These are phyloP conservation scores for Ramalina peruviana DNA, from an alignment of 495 filamentous ascomycete genomes.

Conservation along the genomic window DNA sequence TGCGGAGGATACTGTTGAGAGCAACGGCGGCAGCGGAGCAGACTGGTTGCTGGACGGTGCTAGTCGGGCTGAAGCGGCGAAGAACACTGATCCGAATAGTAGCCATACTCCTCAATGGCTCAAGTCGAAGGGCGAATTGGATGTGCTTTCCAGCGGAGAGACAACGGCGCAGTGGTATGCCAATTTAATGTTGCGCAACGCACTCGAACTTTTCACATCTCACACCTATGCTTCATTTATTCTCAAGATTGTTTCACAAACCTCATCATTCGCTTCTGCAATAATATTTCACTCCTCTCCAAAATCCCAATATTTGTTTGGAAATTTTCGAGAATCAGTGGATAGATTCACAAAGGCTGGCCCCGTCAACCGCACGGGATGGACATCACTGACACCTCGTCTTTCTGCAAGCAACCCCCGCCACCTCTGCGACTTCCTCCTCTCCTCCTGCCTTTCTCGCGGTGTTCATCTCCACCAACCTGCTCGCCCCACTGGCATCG, in stretches of 20 bases:
- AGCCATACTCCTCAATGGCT: conserved; percentile 42
- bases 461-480: conserved; percentile 58
- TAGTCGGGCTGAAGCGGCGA: conserved; percentile 47
- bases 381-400: neutral
- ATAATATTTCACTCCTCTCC: neutral
- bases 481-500: conserved; percentile 37
- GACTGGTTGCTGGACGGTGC: conserved; percentile 52
- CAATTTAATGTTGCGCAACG: neutral
- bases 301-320: neutral
- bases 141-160: conserved; percentile 48
- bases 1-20: conserved; percentile 20
- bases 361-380: too few species aligned
- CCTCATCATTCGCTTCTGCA: too few species aligned
- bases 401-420: conserved; percentile 35
- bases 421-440: conserved; percentile 47
- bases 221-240: too few species aligned
- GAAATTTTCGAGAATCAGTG: neutral
- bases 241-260: too few species aligned
- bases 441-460: conserved; percentile 37
- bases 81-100: conserved; percentile 10
- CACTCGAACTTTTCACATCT: too few species aligned
- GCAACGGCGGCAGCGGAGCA: conserved; percentile 29
- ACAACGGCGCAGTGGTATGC: conserved; percentile 53
- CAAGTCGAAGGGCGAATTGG: conserved; percentile 36
- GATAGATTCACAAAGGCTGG: too few species aligned